These are phyloP conservation scores for Alternaria sp. DNA, from an alignment of 2,329 filamentous ascomycete genomes.

Conservation along the genomic window DNA sequence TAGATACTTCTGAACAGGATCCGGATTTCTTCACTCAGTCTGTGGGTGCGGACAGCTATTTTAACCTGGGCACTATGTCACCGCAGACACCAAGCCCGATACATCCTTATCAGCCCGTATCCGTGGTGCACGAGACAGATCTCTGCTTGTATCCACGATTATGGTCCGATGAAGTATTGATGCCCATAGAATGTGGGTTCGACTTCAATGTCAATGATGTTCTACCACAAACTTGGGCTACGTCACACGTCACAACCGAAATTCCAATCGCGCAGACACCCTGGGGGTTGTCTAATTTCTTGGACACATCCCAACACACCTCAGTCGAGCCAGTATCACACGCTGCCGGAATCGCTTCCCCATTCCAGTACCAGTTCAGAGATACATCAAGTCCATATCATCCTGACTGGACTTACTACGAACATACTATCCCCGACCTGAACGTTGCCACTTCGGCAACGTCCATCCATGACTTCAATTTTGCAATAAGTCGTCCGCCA, in stretches of 20 bases:
- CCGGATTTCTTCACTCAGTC: conserved; percentile 22
- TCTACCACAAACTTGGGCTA: conserved; percentile 31
- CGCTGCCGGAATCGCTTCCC: conserved; percentile 26
- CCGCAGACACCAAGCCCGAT: conserved; percentile 43
- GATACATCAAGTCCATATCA: conserved; percentile 41
- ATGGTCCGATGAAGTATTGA: conserved; percentile 34
- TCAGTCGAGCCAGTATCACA: conserved; percentile 19
- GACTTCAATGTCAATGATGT: conserved; percentile 25
- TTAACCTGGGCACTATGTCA: conserved; percentile 29
- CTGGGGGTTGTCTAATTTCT: conserved; percentile 27
- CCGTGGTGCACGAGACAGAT: conserved; percentile 27
- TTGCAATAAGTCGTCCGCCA: conserved; percentile 21
- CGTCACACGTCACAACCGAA: conserved; percentile 21
- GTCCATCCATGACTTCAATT: conserved; percentile 52
- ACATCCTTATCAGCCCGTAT: conserved; percentile 27
- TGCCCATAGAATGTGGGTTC: conserved; percentile 34
- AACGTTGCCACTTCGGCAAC: conserved; percentile 31
- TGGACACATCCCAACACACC: conserved; percentile 24
- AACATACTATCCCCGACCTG: conserved; percentile 52
- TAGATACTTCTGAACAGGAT: conserved; percentile 31
- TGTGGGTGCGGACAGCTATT: conserved; percentile 26
- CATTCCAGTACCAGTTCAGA: conserved; percentile 28
- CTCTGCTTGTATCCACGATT: conserved; percentile 26
- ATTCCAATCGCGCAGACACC: conserved; percentile 25
- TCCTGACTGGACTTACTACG: conserved; percentile 57